These are phyloP conservation scores for Pelargonium myrrhifolium DNA, from an alignment of 441 rosid species.

Conservation along the genomic window DNA sequence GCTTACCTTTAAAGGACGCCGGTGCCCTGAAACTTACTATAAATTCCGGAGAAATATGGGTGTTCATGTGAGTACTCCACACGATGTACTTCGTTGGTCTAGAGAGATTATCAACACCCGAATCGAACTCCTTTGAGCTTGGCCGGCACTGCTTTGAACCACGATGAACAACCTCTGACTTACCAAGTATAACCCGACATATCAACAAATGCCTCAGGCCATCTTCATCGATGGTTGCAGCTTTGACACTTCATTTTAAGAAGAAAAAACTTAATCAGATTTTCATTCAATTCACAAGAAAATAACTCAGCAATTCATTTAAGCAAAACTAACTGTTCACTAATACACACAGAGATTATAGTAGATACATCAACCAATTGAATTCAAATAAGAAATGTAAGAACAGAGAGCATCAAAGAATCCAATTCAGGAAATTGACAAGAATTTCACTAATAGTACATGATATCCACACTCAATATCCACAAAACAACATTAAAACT, in stretches of 20 bases:
- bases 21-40: constrained; percentile 55
- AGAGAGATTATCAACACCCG: constrained; percentile 45
- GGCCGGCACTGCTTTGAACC: constrained; percentile 51
- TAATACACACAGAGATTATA: too few species aligned
- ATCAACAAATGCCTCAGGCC: constrained; percentile 58
- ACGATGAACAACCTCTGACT: constrained; percentile 44
- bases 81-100: constrained; percentile 56
- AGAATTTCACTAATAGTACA: too few species aligned
- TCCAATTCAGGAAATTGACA: too few species aligned
- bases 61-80: constrained; percentile 65
- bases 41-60: constrained; percentile 58
- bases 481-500: too few species aligned
- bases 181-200: constrained; percentile 60
- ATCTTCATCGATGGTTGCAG: constrained; percentile 32
- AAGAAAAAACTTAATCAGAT: too few species aligned
- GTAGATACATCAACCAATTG: too few species aligned
- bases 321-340: too few species aligned
- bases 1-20: constrained; percentile 34
- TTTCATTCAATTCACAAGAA: too few species aligned
- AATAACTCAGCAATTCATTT: too few species aligned
- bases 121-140: constrained; percentile 53
- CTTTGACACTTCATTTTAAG: constrained; percentile 45
- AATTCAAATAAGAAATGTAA: too few species aligned
- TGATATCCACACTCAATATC: too few species aligned
- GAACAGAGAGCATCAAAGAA: too few species aligned